phyloP scores from a whole-genome alignment of 164 flowering plant species.

The Umbellularia californica region DNA sequence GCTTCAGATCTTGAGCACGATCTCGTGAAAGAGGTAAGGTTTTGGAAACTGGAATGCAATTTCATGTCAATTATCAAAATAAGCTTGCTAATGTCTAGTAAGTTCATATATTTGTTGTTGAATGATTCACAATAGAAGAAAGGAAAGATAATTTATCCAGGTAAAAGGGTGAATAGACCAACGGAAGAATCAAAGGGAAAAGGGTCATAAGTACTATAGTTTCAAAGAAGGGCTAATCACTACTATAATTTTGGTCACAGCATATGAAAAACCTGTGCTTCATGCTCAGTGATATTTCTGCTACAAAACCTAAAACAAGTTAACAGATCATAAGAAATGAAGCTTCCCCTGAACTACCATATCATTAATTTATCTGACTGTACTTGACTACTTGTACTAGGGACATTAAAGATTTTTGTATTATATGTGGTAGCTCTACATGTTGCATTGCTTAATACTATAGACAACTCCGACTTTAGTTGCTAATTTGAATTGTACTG shows the following conservation, averaged over 20 bases:
- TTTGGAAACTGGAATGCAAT: neutral
- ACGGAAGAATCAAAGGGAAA: too few relatives aligned
- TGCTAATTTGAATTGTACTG: neutral
- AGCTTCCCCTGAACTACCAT: too few relatives aligned
- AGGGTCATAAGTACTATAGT: neutral
- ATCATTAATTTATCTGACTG: too few relatives aligned
- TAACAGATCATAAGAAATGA: too few relatives aligned
- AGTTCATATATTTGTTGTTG: neutral
- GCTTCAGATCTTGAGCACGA: slow-evolving; percentile 50
- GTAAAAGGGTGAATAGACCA: too few relatives aligned
- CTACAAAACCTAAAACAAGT: too few relatives aligned
- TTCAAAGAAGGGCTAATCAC: neutral
- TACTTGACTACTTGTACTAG: too few relatives aligned
- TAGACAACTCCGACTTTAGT: neutral
- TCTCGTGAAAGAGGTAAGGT: slow-evolving; percentile 77
- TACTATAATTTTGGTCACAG: neutral
- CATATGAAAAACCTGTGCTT: too few relatives aligned
- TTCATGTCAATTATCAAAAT: neutral
- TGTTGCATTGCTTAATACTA: neutral
- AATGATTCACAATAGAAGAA: too few relatives aligned
- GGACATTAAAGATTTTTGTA: too few relatives aligned
- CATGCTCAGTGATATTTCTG: too few relatives aligned
- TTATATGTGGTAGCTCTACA: neutral
- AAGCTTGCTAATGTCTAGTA: neutral
- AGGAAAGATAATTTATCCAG: too few relatives aligned